Conservation (phyloP, 2,329 filamentous ascomycete species). For the Aspergillus latus region DNA sequence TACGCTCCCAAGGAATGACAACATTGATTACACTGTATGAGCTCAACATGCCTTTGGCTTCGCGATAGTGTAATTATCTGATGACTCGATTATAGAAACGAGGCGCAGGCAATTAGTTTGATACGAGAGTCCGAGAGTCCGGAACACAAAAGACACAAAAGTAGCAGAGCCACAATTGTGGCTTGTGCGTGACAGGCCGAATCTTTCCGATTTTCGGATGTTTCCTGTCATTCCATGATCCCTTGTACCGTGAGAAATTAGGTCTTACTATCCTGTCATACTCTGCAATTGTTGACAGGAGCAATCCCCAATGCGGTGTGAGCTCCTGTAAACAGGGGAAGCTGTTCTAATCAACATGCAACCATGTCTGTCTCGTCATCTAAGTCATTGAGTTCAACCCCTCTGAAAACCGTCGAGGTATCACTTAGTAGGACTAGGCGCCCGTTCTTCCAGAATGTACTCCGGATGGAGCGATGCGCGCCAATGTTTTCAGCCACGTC, state of each 20-base stretch:
- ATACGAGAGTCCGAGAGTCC: not conserved
- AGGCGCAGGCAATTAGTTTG: not conserved
- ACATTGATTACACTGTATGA: not conserved
- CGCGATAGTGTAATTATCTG: not conserved
- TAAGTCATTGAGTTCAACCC: no score
- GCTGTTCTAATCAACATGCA: not conserved
- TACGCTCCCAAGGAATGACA: not conserved
- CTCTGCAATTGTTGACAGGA: not conserved
- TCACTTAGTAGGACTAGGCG: not conserved
- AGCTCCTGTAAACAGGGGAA: not conserved
- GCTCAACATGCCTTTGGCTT: not conserved
- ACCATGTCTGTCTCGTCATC: not conserved
- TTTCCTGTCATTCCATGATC: not conserved
- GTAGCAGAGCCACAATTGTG: constrained; percentile 6
- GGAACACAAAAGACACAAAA: not conserved
- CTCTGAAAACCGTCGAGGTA: no score
- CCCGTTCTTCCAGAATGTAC: not conserved
- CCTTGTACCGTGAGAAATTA: not conserved
- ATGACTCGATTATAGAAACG: constrained; percentile 1
- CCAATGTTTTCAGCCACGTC: constrained; percentile 7
- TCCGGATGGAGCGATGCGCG: not conserved
- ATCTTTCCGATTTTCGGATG: not conserved
- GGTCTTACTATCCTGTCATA: not conserved
- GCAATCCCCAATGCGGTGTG: not conserved
- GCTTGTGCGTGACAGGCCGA: not conserved